Evolutionary conservation across 306 rosid genomes (phyloP).

Genomic region (Sophora flavescens): DNA sequence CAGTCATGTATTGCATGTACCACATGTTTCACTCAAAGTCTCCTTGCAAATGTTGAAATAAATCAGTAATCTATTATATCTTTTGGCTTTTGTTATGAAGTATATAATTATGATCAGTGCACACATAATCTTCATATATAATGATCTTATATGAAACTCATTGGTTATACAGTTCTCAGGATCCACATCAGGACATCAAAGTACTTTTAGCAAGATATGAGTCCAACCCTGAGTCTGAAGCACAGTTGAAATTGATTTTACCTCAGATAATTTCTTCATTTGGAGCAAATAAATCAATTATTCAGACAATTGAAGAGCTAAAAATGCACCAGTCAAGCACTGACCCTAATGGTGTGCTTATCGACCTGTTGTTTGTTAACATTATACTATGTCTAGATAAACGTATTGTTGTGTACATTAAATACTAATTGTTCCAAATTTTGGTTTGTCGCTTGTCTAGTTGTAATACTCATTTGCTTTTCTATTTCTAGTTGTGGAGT

Average conservation of each 20-base stretch:
- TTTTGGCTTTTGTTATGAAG: too few relatives aligned
- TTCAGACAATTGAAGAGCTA: constrained; percentile 77
- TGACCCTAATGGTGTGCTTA: constrained; percentile 72
- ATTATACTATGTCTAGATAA: constrained; percentile 8
- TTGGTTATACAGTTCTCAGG: constrained; percentile 74
- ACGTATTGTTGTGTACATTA: constrained; percentile 1
- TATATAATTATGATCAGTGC: too few relatives aligned
- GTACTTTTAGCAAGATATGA: constrained; percentile 71
- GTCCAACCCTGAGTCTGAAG: constrained; percentile 75
- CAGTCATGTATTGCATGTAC: constrained; percentile 26
- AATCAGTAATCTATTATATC: constrained; percentile 1
- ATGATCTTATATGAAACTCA: too few relatives aligned
- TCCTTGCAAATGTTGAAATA: constrained; percentile 26
- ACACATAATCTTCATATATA: too few relatives aligned
- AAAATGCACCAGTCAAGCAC: constrained; percentile 67
- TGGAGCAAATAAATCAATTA: constrained; percentile 69
- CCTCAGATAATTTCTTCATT: constrained; percentile 81
- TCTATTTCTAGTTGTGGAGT: too few relatives aligned
- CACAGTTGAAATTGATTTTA: constrained; percentile 71
- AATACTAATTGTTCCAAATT: too few relatives aligned
- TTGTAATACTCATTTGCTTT: too few relatives aligned
- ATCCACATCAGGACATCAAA: constrained; percentile 83
- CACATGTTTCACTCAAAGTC: not conserved
- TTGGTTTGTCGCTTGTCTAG: too few relatives aligned
- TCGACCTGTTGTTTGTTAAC: constrained; percentile 30